Evolutionary conservation across 116 monocot genomes (phyloP).

Genomic region (Thalassia testudinum): DNA sequence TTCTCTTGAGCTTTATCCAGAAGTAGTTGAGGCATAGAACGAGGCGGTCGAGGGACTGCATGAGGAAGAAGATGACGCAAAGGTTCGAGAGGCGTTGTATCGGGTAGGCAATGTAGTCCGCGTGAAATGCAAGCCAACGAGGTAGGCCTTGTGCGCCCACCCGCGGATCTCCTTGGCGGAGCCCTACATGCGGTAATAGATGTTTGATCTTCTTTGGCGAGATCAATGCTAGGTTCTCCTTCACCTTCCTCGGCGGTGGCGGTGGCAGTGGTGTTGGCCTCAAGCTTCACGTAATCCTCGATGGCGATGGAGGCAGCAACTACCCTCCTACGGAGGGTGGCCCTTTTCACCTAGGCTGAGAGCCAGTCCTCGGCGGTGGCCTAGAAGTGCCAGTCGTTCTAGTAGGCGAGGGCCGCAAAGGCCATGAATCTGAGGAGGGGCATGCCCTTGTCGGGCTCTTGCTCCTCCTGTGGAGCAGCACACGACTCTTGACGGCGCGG

Average conservation of each 20-base stretch:
- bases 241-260: too few species aligned
- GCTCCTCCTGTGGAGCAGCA: too few species aligned
- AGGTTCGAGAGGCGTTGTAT: slow-evolving; percentile 40
- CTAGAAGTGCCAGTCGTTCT: background rate
- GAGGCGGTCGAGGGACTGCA: slow-evolving; percentile 47
- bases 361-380: background rate
- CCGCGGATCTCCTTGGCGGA: slow-evolving; percentile 24
- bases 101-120: slow-evolving; percentile 41
- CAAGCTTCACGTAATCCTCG: too few species aligned
- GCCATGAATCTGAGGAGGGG: too few species aligned
- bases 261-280: too few species aligned
- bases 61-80: slow-evolving; percentile 46
- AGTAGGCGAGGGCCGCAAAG: background rate
- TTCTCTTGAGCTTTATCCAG: slow-evolving; percentile 54
- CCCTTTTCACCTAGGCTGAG: background rate
- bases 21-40: slow-evolving; percentile 51
- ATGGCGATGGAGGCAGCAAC: too few species aligned
- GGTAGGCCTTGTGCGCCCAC: slow-evolving; percentile 38
- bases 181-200: too few species aligned
- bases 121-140: slow-evolving; percentile 37
- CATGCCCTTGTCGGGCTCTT: too few species aligned
- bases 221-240: too few species aligned
- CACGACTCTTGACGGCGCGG: too few species aligned
- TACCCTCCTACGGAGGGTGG: too few species aligned
- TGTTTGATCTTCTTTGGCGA: too few species aligned